Evolutionary conservation across 2,329 filamentous ascomycete species (phyloP).

Genomic region (Colletotrichum aenigma): DNA sequence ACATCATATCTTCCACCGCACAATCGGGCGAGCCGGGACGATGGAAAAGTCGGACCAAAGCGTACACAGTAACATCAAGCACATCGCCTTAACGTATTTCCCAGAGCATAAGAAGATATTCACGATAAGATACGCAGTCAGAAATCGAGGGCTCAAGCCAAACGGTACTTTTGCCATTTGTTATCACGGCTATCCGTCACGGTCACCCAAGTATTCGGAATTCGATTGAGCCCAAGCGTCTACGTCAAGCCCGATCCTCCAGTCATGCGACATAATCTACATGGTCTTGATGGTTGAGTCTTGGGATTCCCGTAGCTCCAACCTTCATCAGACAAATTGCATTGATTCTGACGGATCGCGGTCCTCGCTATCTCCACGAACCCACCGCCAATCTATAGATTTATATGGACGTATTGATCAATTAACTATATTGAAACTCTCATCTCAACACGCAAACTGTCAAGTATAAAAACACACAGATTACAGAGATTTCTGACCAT

Average conservation of each 20-base stretch:
- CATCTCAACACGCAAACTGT: too few species aligned
- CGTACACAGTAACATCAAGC: not conserved
- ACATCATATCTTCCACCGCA: not conserved
- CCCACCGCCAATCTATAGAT: not conserved
- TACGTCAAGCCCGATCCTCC: not conserved
- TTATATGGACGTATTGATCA: too few species aligned
- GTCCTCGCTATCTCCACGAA: not conserved
- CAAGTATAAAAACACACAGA: too few species aligned
- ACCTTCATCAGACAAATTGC: not conserved
- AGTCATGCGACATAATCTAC: accelerated
- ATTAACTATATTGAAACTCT: too few species aligned
- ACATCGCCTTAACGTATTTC: not conserved
- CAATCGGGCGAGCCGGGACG: not conserved
- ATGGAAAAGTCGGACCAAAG: too few species aligned
- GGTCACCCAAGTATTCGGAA: not conserved
- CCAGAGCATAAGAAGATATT: accelerated
- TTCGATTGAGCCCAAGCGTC: accelerated
- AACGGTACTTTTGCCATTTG: too few species aligned
- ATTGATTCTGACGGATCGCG: too few species aligned
- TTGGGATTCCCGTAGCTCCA: too few species aligned
- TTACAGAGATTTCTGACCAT: too few species aligned
- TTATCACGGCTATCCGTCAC: not conserved
- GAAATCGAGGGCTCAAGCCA: not conserved
- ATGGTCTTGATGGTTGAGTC: not conserved
- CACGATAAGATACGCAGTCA: too few species aligned